These are phyloP conservation scores for Rubroshorea leprosula DNA, from an alignment of 345 rosid genomes.

Conservation along the genomic window DNA sequence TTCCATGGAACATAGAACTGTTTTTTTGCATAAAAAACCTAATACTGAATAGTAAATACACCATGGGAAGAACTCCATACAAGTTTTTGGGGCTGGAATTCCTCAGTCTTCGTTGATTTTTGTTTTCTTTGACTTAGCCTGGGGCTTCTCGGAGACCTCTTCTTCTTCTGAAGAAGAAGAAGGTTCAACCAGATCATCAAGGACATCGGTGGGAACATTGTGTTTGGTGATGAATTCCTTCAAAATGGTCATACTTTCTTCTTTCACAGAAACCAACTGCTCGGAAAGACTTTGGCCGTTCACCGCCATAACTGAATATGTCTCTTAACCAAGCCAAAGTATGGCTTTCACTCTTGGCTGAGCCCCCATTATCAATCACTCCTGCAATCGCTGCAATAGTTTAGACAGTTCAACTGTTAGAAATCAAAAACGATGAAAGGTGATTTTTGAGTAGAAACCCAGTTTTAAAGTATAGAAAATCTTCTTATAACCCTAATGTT, in stretches of 20 bases:
- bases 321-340: constrained; percentile 60
- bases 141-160: constrained; percentile 35
- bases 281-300: constrained; percentile 46
- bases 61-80: background rate
- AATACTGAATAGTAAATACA: background rate
- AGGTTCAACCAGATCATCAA: constrained; percentile 26
- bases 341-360: constrained; percentile 42
- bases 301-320: constrained; percentile 32
- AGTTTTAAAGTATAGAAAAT: too few species aligned
- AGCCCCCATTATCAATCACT: constrained; percentile 50
- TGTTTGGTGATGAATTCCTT: constrained; percentile 83
- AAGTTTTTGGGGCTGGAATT: too few species aligned
- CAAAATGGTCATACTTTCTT: constrained; percentile 60
- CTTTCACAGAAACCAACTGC: constrained; percentile 70
- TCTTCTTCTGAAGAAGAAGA: constrained; percentile 51
- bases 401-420: too few species aligned
- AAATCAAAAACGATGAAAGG: too few species aligned
- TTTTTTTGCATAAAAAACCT: background rate
- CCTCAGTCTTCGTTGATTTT: constrained; percentile 55
- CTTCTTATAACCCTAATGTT: too few species aligned
- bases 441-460: too few species aligned
- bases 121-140: constrained; percentile 54
- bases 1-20: background rate
- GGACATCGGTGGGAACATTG: constrained; percentile 65
- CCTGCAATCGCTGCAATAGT: too few species aligned